Percentiles rank a stretch among this genome's conserved stretches.
Evolutionary conservation across 768 basidiomycete species (phyloP).

Genomic region (Boletus insuetus): DNA sequence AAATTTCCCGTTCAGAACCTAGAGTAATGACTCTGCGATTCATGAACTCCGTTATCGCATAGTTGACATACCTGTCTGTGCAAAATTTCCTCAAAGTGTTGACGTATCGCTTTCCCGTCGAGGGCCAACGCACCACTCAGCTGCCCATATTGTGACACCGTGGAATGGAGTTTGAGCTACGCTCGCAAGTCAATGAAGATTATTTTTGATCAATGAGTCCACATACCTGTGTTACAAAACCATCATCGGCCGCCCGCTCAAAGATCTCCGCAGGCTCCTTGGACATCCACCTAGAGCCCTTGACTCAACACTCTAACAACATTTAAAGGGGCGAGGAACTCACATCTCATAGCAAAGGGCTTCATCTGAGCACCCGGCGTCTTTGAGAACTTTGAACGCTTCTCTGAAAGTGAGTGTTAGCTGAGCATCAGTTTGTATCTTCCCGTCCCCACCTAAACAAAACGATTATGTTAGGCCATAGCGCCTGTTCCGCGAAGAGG

Average conservation of each 20-base stretch:
- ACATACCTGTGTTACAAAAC: constrained; percentile 44
- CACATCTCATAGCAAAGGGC: too few relatives aligned
- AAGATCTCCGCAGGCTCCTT: constrained; percentile 70
- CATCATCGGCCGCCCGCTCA: constrained; percentile 64
- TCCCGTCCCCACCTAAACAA: too few relatives aligned
- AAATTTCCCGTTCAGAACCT: constrained; percentile 63
- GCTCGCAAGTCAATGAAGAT: not conserved
- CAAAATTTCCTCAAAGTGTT: constrained; percentile 58
- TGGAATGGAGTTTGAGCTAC: constrained; percentile 44
- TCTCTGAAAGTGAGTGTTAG: too few relatives aligned
- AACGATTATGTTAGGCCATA: too few relatives aligned
- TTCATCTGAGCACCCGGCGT: too few relatives aligned
- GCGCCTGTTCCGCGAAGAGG: too few relatives aligned
- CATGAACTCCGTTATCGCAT: too few relatives aligned
- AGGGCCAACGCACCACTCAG: constrained; percentile 55
- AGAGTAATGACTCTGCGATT: too few relatives aligned
- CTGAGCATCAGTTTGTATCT: too few relatives aligned
- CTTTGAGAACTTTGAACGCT: too few relatives aligned
- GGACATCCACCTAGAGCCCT: constrained; percentile 58
- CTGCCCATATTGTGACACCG: constrained; percentile 56
- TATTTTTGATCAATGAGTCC: too few relatives aligned
- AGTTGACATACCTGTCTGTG: constrained; percentile 39
- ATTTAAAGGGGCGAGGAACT: not conserved
- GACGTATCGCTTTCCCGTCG: constrained; percentile 46
- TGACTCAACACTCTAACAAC: not conserved